A percentile compares a stretch with the other conserved stretches of the same genome.
Conservation (phyloP, 169 alveolate species). For the Plasmodium chabaudi region DNA sequence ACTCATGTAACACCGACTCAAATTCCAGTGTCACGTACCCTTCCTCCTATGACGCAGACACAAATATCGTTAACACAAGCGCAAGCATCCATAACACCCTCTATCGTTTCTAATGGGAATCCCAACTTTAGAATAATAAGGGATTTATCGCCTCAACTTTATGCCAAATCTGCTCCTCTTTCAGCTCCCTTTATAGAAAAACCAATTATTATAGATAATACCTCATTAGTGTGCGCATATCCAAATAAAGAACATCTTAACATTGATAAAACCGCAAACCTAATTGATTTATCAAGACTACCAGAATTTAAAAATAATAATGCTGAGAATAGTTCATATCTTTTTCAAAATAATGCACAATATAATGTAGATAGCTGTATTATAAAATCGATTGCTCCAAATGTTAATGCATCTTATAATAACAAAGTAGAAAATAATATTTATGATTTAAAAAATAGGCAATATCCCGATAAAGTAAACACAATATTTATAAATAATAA, state of each 20-base stretch:
- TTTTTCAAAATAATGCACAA: background rate
- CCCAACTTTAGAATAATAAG: too few relatives aligned
- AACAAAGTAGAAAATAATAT: constrained; percentile 1
- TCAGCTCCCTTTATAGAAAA: constrained; percentile 33
- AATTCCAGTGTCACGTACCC: too few relatives aligned
- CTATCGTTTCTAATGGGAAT: too few relatives aligned
- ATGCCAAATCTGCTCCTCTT: too few relatives aligned
- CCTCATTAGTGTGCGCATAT: background rate
- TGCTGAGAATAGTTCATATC: background rate
- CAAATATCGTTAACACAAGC: too few relatives aligned
- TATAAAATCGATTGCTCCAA: constrained; percentile 9
- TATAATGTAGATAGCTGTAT: constrained; percentile 10
- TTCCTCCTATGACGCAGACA: too few relatives aligned
- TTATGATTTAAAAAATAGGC: constrained; percentile 9
- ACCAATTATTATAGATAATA: constrained; percentile 19
- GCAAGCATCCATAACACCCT: too few relatives aligned
- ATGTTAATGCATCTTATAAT: constrained; percentile 11
- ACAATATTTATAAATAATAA: background rate
- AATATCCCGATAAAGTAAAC: background rate
- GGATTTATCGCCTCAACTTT: too few relatives aligned
- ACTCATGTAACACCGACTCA: too few relatives aligned
- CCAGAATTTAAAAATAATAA: constrained; percentile 4
- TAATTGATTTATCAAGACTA: constrained; percentile 10
- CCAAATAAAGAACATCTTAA: constrained; percentile 10
- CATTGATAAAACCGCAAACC: constrained; percentile 1